phyloP scores from a whole-genome alignment of 1,284 basidiomycete species.

The Boletellus deceptivus region DNA sequence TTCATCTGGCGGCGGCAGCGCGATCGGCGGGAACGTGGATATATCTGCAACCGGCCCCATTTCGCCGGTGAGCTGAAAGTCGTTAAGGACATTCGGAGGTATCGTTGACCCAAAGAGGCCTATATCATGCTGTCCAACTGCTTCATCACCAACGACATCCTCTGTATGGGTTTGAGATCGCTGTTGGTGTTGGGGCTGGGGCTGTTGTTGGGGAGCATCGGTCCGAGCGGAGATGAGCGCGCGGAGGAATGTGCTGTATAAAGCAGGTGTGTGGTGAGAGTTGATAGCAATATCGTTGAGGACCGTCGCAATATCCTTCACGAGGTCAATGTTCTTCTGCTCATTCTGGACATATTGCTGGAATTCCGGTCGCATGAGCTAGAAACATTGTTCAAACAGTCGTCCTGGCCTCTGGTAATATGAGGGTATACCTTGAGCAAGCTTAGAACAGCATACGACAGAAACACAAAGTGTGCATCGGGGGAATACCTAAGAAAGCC shows the following conservation, averaged over 20 bases:
- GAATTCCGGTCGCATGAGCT: constrained; percentile 84
- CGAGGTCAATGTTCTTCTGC: constrained; percentile 65
- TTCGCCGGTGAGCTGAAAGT: constrained; percentile 72
- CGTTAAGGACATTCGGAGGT: constrained; percentile 33
- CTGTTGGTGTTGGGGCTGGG: constrained; percentile 11
- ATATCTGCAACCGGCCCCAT: constrained; percentile 79
- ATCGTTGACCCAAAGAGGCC: constrained; percentile 25
- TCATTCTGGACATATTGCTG: constrained; percentile 74
- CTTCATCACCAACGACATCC: constrained; percentile 22
- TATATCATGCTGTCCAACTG: constrained; percentile 25
- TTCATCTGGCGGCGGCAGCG: constrained; percentile 52
- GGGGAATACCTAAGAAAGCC: constrained; percentile 84
- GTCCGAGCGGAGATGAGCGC: constrained; percentile 69
- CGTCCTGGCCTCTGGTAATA: background rate
- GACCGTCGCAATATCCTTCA: constrained; percentile 77
- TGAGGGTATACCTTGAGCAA: constrained; percentile 70
- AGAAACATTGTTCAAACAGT: constrained; percentile 11
- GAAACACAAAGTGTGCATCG: constrained; percentile 90
- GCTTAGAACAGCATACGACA: constrained; percentile 85
- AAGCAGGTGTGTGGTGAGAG: constrained; percentile 76
- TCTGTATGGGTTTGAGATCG: constrained; percentile 26
- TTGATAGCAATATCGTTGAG: constrained; percentile 75
- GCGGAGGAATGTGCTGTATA: constrained; percentile 85
- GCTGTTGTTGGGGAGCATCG: constrained; percentile 36
- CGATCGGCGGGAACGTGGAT: constrained; percentile 78